phyloP scores from a whole-genome alignment of 257 asterid species.

The Solanum rostratum region DNA sequence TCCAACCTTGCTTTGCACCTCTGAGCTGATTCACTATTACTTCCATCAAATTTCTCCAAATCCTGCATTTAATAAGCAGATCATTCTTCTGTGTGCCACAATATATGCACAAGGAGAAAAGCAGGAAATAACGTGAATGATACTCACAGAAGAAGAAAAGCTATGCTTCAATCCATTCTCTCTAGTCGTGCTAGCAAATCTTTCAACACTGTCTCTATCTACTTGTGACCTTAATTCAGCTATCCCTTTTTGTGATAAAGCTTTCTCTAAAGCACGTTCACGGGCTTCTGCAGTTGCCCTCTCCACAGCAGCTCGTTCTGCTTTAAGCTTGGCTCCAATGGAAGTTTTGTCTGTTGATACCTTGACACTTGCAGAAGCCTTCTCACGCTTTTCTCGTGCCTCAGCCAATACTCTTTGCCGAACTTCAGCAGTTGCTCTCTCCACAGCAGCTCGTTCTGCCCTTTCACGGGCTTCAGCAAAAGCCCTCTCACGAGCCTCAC shows the following conservation, averaged over 20 bases:
- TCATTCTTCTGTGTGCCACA: conserved; percentile 12
- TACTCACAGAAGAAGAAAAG: conserved; percentile 76
- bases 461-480: conserved; percentile 87
- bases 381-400: conserved; percentile 59
- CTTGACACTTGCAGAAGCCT: conserved; percentile 29
- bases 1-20: conserved; percentile 87
- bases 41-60: conserved; percentile 44
- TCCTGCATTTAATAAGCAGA: conserved; percentile 44
- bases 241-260: conserved; percentile 52
- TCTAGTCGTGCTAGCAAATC: conserved; percentile 33
- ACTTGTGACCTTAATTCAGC: conserved; percentile 30
- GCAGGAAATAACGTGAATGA: conserved; percentile 1
- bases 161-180: conserved; percentile 67
- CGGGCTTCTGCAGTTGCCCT: conserved; percentile 95
- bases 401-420: conserved; percentile 59
- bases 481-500: conserved; percentile 98
- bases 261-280: conserved; percentile 88
- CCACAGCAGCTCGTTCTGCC: conserved; percentile 91
- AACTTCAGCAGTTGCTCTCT: conserved; percentile 74
- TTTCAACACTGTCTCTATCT: conserved; percentile 28
- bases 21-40: conserved; percentile 61
- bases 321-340: conserved; percentile 63
- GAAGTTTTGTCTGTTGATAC: conserved; percentile 38
- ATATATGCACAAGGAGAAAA: background rate
- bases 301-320: conserved; percentile 97